Base-by-base conservation (phyloP, 352 stramenopile genomes). In the Globisporangium cederbergense region DNA sequence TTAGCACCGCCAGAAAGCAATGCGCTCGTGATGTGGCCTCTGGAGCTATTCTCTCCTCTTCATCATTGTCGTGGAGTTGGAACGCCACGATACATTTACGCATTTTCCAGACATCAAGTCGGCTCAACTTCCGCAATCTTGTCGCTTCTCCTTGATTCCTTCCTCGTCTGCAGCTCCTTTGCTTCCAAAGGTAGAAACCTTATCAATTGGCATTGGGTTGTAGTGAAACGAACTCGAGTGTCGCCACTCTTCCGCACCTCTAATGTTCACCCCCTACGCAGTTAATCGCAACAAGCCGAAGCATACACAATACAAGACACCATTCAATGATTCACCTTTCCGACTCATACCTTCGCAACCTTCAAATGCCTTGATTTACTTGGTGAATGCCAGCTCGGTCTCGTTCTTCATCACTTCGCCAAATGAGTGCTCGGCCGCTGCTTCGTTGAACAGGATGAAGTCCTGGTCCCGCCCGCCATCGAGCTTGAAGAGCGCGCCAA, bases 391-490 rank as follows among this genome's bases (percentile, higher is more conserved):
- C 25, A 89, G 50, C 63, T 90, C 83, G 11, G 79, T 88, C 63
- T 91, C 86, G 71, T 88, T 91, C 51, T 78, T 86, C 67, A 90
- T 88, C 65, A 91, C 81, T 34, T 92, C 77, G 2, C 81, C 79
- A 53, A 94, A 92, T 11, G 73, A 68, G 51, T 90, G 85, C 28
- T 90, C 82, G 0, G 78, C 81, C 22, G 85, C 79, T 14, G 77
- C 67, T 67, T 90, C 81, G 65, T 94, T 94, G 65, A 94, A 94
- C 4, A 91, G 56, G 49, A 94, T 92, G 47, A 90, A 92, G 58
- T 94, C 85, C 18, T 85, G 70, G 55, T 91, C 85, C 68, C 90
- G 90, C 10, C 85, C 83, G 2, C 83, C 85, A n/a, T 89, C 79
- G 59, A 91, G 81, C 72, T 93, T 91, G 67, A 88, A 86, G 2